Base-by-base conservation (phyloP, 164 flowering plant species). In the Berberis vulgaris region DNA sequence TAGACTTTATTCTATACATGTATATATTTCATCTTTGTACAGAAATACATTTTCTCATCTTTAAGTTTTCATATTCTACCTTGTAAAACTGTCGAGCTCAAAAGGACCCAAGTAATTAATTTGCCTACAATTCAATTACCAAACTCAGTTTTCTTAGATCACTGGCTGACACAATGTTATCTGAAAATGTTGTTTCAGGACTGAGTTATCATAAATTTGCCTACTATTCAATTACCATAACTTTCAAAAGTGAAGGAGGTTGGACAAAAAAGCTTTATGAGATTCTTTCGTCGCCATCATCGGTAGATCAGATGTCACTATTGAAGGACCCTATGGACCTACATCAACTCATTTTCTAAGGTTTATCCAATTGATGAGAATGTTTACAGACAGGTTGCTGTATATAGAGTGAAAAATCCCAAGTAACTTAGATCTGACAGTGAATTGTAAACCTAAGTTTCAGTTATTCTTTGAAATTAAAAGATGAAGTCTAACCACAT, bases 261-360 rank as follows among this genome's bases (percentile, higher is more conserved):
- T 91, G 97, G 97, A 63, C 86, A 41, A 70, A 65, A n/a, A 82
- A 76, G 71, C 91, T 87, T 9, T 79, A 78, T 74, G 67, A 79
- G 43, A 62, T 54, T 8, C 72, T 91, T 43, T 81, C 95, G 7
- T 71, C 26, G 26, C 26, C 84, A 0, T 76, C 84, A 50, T 68
- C 82, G 0, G 12, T 70, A 6, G 81, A 82, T 6, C 88, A 73
- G 68, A 74, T 2, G 89, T 84, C 56, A 74, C 88, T 1, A 61
- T 88, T 53, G 97, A 91, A 79, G 97, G 97, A 45, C 97, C 96
- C 13, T 88, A 91, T 73, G 97, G 96, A 40, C 92, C 97, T 56
- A 67, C 69, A 39, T 75, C 91, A 45, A 73, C 81, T 50, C 57
- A 83, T 69, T 84, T 84, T 60, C 76, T 83, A 40, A 85, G 88